Percentiles rank a stretch among this genome's conserved stretches.
These are phyloP conservation scores for Rhizoclosmatium globosum DNA, from an alignment of 192 early-diverging fungal species.

Conservation along the genomic window DNA sequence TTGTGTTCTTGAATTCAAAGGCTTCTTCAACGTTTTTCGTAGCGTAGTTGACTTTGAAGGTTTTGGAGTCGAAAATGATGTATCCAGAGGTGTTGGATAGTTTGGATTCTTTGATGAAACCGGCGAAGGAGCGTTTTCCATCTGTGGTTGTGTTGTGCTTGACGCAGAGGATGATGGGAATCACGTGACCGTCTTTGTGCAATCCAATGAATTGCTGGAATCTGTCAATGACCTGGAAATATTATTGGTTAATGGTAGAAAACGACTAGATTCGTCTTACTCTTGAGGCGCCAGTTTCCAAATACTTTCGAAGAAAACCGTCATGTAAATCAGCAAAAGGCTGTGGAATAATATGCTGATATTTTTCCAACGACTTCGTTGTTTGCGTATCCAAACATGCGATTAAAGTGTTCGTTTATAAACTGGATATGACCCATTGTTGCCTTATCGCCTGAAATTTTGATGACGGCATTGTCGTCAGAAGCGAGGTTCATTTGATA, in stretches of 20 bases:
- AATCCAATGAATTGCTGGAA: constrained; percentile 45
- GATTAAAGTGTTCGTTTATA: constrained; percentile 36
- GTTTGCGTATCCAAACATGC: constrained; percentile 40
- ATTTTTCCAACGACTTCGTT: constrained; percentile 42
- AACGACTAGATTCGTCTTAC: too few species aligned
- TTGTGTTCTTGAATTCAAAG: constrained; percentile 31
- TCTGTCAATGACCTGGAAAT: constrained; percentile 53
- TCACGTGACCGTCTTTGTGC: constrained; percentile 37
- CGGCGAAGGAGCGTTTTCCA: constrained; percentile 42
- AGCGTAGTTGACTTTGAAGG: not conserved
- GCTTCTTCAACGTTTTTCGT: constrained; percentile 6
- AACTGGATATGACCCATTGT: not conserved
- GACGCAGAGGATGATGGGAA: constrained; percentile 42
- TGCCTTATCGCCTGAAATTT: constrained; percentile 20
- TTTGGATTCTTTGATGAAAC: constrained; percentile 3
- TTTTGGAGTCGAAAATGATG: constrained; percentile 30
- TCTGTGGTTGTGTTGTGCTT: constrained; percentile 41
- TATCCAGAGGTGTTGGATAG: constrained; percentile 27
- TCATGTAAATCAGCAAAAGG: constrained; percentile 54
- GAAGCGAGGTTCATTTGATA: constrained; percentile 12
- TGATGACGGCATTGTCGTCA: constrained; percentile 29
- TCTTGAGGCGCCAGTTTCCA: constrained; percentile 53
- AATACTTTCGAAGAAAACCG: constrained; percentile 41
- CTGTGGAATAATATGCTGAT: constrained; percentile 50
- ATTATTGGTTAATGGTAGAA: not conserved